A percentile compares a stretch with the other conserved stretches of the same genome.
Conservation (phyloP, 129 eudicot species). For the Arctium lappa region DNA sequence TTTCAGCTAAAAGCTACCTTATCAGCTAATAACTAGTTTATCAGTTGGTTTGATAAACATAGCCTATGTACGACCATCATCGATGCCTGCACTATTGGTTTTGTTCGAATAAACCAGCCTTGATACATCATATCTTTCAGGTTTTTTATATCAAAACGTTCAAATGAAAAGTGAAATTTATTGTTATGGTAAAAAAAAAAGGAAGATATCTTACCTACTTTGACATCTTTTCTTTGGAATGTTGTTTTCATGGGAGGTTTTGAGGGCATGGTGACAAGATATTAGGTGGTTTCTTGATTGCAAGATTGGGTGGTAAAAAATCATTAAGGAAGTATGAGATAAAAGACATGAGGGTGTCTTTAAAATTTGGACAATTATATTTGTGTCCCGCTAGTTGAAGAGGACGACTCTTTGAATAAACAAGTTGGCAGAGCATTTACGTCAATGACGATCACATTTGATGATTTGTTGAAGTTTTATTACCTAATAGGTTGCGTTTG, state of each 20-base stretch:
- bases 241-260: constrained; percentile 13
- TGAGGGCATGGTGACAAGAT: constrained; percentile 10
- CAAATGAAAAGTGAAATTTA: background rate
- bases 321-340: background rate
- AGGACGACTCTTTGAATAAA: background rate
- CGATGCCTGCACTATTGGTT: background rate
- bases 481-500: background rate
- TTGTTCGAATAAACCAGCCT: background rate
- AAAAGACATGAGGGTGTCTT: background rate
- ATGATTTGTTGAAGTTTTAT: background rate
- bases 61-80: no score
- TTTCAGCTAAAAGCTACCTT: no score
- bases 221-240: constrained; percentile 10
- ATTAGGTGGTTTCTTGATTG: constrained; percentile 6
- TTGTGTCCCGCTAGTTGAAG: background rate
- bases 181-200: background rate
- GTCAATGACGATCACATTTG: background rate
- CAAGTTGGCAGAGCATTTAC: background rate
- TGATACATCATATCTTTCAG: background rate
- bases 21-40: no score
- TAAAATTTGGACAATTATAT: background rate
- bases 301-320: constrained; percentile 5
- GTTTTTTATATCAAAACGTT: background rate
- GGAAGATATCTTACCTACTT: constrained; percentile 2
- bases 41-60: no score